phyloP scores from a whole-genome alignment of 202 grass and related monocot species.

The Digitaria exilis region DNA sequence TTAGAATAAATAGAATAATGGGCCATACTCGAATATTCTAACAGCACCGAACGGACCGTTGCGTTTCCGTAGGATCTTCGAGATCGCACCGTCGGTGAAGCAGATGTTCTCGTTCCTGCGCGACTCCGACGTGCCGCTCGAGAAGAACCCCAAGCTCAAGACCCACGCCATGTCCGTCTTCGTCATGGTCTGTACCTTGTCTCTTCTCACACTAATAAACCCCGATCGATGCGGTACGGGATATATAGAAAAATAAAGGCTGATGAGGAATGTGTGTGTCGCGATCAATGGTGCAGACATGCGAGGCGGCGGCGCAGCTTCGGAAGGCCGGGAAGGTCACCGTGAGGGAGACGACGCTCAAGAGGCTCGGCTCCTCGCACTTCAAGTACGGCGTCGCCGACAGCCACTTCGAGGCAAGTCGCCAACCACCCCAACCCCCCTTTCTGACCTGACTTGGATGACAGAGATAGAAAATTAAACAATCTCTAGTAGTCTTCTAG shows the following conservation, averaged over 20 bases:
- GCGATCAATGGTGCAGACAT: constrained; percentile 51
- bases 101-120: constrained; percentile 85
- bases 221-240: too few relatives aligned
- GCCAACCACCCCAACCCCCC: neutral
- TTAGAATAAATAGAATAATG: too few relatives aligned
- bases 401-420: constrained; percentile 76
- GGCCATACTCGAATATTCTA: too few relatives aligned
- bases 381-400: constrained; percentile 65
- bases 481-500: neutral
- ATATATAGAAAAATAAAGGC: too few relatives aligned
- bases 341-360: constrained; percentile 85
- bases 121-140: constrained; percentile 68
- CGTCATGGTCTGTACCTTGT: constrained; percentile 47
- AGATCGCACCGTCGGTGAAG: constrained; percentile 81
- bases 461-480: neutral
- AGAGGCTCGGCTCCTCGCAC: constrained; percentile 74
- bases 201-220: too few relatives aligned
- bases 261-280: too few relatives aligned
- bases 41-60: too few relatives aligned
- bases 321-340: constrained; percentile 84
- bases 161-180: constrained; percentile 84
- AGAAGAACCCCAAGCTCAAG: constrained; percentile 95
- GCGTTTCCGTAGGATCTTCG: constrained; percentile 59
- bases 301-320: constrained; percentile 84
- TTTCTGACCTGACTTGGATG: neutral